phyloP scores from a whole-genome alignment of 306 rosid species.

The Lupinus albus region DNA sequence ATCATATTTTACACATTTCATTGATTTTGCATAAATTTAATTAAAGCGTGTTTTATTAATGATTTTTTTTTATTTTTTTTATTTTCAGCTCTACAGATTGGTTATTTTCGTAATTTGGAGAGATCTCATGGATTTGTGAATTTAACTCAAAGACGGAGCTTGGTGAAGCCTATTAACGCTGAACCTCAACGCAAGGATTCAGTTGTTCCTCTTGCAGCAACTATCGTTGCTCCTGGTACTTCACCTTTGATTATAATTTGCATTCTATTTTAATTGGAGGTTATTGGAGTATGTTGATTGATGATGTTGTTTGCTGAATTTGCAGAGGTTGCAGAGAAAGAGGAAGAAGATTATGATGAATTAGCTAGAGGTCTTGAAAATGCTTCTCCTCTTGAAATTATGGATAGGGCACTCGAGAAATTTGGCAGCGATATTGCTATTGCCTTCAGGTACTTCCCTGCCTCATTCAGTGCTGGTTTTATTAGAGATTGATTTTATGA shows the following conservation, averaged over 20 bases:
- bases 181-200: constrained; percentile 61
- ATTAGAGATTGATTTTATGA: background rate
- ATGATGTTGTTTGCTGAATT: constrained; percentile 15
- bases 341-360: constrained; percentile 60
- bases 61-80: background rate
- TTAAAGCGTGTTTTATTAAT: background rate
- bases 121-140: constrained; percentile 35
- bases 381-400: constrained; percentile 89
- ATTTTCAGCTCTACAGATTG: constrained; percentile 59
- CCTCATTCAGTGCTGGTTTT: background rate
- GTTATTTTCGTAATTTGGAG: constrained; percentile 51
- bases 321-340: constrained; percentile 66
- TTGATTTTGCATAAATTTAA: background rate
- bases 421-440: constrained; percentile 87
- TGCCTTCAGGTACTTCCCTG: constrained; percentile 74
- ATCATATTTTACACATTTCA: background rate
- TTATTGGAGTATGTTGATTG: constrained; percentile 24
- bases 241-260: too few relatives aligned
- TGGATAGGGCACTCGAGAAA: constrained; percentile 81
- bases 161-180: constrained; percentile 54
- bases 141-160: constrained; percentile 46
- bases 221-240: constrained; percentile 57
- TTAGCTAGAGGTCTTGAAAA: constrained; percentile 68
- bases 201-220: constrained; percentile 62
- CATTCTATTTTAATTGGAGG: background rate